Evolutionary conservation across 768 basidiomycete species (phyloP), one percentile per base, ranked within the genome.

Genomic region (Candolleomyces aberdarensis): DNA sequence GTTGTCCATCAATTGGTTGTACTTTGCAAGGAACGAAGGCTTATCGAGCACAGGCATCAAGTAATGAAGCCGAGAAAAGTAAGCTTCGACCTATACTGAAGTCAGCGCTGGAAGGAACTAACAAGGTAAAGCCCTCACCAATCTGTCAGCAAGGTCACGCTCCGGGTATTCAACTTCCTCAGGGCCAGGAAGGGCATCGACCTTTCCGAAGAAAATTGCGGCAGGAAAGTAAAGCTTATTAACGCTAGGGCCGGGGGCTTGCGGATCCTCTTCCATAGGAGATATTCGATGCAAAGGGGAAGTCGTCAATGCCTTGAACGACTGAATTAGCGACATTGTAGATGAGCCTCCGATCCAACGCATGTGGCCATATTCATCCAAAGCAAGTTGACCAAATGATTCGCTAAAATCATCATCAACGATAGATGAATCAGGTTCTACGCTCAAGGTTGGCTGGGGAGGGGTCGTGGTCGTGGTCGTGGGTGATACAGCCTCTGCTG

Each of bases 331-430:
- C 6, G 92, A 91, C 92, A 94, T 93, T 20, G 92, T 92, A 15
- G 92, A 94, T 5, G 93, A 94, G 56, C 92, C 90, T 46, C 92
- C 92, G 66, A 94, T 94, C 92, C 92, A 94, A 61, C 92, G 85
- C 83, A 91, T 86, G 72, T 93, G 91, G 36, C 92, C 92, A 65
- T 93, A 89, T 70, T 94, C 93, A 67, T 94, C 92, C 44, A 94
- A 80, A 29, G 93, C 91, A 56, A 94, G 83, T 71, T 94, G 92
- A 19, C 92, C 93, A 69, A 94, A 88, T 15, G 89, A 87, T 71
- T 94, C 92, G 69, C 84, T 86, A 66, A 94, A 82, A 74, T 92
- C 92, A 65, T 91, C 89, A 68, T 65, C 64, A 63, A 85, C 56
- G 63, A 85, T 31, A 39, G 66, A 66, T n/a, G 52, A 32, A 26